Base-by-base conservation (phyloP, 371 early-diverging fungal species). In the Mucor sp. region DNA sequence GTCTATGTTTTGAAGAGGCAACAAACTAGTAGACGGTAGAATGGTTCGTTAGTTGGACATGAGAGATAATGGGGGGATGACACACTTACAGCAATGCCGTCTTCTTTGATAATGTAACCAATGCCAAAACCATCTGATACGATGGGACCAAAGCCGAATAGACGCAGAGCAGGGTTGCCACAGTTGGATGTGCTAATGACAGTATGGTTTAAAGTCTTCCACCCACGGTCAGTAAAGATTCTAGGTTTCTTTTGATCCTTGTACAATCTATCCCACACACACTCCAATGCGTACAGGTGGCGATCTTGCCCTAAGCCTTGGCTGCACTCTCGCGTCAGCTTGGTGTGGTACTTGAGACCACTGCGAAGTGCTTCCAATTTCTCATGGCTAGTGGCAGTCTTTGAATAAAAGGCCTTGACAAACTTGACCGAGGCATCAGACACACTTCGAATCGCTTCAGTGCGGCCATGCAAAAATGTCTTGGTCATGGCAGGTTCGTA, bases 71-170 rank as follows among this genome's bases (percentile, higher is more conserved):
- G n/a, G 25, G 43, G 28, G 14, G 12, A 27, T 37, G 14, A 3
- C 23, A 19, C 12, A 77, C 79, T 84, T 77, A 84, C 84, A 0
- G 85, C 76, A 56, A 85, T 80, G 7, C 84, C 80, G 58, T 88
- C 86, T 63, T 91, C 85, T 68, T 93, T 93, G 71, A 95, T 90
- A 84, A 93, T 92, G 80, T 96, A 96, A 14, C 96, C 95, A 67
- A 93, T 79, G 60, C 94, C 95, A 78, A 90, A 96, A 6, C 96
- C 96, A 76, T 95, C 91, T n/a, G 92, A 86, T 0, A 95, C 95
- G 47, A 93, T 93, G 66, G 94, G 93, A 25, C 96, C 96, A 90
- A 94, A 96, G 6, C 96, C 96, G 76, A 94, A 96, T 2, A 92
- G 89, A 30, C 90, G 85, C 55, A 93, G 86, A 44, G 91, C 89